Percentiles rank a stretch among this genome's conserved stretches.
Conservation (phyloP, 495 filamentous ascomycete genomes). For the Talaromyces thailandensis region DNA sequence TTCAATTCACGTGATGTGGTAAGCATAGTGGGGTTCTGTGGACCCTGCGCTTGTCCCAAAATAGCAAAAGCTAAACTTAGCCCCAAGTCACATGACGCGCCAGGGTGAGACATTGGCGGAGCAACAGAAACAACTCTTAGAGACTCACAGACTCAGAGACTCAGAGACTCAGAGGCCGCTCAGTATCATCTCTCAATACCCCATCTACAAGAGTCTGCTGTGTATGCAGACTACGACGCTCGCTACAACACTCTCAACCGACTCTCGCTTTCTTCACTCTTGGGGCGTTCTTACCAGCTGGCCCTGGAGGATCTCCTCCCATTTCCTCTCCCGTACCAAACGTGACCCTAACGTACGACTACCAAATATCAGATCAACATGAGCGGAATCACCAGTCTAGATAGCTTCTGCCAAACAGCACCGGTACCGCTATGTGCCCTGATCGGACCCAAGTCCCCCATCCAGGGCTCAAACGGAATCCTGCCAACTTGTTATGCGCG, state of each 20-base stretch:
- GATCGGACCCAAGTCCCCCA: conserved; percentile 56
- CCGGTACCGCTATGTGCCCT: conserved; percentile 81
- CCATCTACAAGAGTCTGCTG: background rate
- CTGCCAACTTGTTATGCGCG: conserved; percentile 88
- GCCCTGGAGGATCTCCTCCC: background rate
- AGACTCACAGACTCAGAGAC: background rate
- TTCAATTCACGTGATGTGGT: background rate
- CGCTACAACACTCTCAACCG: background rate
- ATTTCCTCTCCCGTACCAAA: background rate
- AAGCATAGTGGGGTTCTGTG: background rate
- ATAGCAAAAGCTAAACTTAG: conserved; percentile 2
- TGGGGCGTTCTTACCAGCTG: background rate
- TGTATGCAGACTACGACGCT: background rate
- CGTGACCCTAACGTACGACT: background rate
- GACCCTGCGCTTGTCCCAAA: background rate
- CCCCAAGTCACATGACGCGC: background rate
- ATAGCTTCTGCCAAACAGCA: conserved; percentile 74
- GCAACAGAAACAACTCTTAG: background rate
- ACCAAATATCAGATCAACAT: conserved; percentile 7
- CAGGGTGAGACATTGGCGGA: conserved; percentile 1
- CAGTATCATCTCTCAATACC: background rate
- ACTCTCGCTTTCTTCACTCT: conserved; percentile 1
- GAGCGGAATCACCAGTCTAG: conserved; percentile 91
- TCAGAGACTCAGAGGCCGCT: background rate
- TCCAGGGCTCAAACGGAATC: conserved; percentile 65